Base-by-base conservation (phyloP, 805 yeast genomes). In the Zygotorulaspora florentina region DNA sequence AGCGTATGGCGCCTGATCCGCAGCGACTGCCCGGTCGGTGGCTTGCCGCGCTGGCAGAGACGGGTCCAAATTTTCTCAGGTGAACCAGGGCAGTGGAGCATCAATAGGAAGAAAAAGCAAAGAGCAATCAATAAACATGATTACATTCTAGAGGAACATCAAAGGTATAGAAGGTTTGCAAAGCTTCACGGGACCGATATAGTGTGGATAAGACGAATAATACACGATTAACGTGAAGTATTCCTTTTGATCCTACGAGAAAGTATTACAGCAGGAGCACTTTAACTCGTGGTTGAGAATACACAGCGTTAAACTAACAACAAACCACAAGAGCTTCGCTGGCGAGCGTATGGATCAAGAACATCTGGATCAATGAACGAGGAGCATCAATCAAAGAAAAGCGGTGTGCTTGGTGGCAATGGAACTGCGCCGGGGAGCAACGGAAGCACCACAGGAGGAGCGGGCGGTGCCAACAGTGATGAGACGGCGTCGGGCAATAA, bases 121-220 rank as follows among this genome's bases (percentile, higher is more conserved):
- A 33, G 36, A 33, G 36, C 36, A 33, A 33, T 33, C 36, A 16
- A 33, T 33, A 33, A 33, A 33, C 36, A 33, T n/a, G 36, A n/a
- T 13, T 13, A n/a, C 16, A 33, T 16, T 33, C 36, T 13, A 16
- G 5, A 13, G 36, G 11, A 16, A 33, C 20, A 33, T 33, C 36
- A 29, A 29, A 29, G 25, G 25, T 20, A 7, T 7, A 20, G 25
- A 20, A 20, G 25, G 25, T 5, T 20, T 20, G 25, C 4, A 20
- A 20, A 20, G 25, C 25, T 20, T 20, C 7, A 20, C 25, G 7
- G 7, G 25, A 7, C 25, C 25, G 25, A 20, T 7, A 20, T 20
- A 20, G 25, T 7, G 25, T 20, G 25, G 7, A 20, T 20, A 20
- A 20, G 25, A 7, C 7, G 7, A 20, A 20, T 7, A 5, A 20